Evolutionary conservation across 2,329 filamentous ascomycete genomes (phyloP).

Genomic region (Colletotrichum theobromicola): DNA sequence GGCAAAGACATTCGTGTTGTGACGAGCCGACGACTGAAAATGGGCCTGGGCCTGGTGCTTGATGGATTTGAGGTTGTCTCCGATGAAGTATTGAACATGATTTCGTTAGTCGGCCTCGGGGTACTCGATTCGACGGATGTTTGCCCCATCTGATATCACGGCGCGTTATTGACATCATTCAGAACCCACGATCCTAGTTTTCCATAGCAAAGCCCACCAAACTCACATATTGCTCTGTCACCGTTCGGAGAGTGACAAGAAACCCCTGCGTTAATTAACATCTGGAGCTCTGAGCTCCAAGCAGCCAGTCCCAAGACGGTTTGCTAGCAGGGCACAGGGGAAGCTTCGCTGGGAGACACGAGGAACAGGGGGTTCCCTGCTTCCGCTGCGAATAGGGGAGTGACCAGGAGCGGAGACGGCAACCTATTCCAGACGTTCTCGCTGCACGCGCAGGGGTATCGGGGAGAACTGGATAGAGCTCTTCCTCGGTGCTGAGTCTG

Average conservation of each 20-base stretch:
- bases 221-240: conserved; percentile 15
- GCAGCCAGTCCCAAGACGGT: conserved; percentile 8
- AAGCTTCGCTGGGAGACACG: neutral
- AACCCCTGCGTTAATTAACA: conserved; percentile 5
- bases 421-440: conserved; percentile 17
- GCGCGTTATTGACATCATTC: conserved; percentile 11
- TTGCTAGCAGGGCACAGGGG: neutral
- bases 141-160: neutral
- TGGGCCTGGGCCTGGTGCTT: neutral
- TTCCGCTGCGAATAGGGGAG: neutral
- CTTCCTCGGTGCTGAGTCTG: neutral
- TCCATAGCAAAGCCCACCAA: conserved; percentile 3
- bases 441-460: conserved; percentile 8
- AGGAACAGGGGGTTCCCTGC: neutral
- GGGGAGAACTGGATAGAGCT: neutral
- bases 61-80: neutral
- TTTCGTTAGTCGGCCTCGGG: neutral
- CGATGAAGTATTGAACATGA: neutral
- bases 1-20: neutral
- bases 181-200: conserved; percentile 2
- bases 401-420: conserved; percentile 10
- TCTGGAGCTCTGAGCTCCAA: neutral
- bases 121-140: neutral
- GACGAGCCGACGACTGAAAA: neutral
- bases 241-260: neutral